Evolutionary conservation across 106 monocot species (phyloP).

Genomic region (Dioscorea dumetorum): DNA sequence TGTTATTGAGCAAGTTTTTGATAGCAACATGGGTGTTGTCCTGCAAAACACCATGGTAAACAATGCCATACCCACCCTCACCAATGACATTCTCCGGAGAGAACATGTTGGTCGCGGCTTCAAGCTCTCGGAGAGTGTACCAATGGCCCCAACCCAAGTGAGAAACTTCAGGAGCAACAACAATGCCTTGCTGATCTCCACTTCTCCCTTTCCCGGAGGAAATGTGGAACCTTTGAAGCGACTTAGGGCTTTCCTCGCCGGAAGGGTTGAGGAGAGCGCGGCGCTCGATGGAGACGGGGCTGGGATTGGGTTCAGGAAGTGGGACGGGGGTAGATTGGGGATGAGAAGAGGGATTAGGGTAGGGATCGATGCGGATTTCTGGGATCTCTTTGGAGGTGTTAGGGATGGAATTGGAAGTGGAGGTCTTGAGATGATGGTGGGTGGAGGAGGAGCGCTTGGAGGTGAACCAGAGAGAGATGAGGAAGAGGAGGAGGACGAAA

Average conservation of each 20-base stretch:
- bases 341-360: neutral
- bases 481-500: constrained; percentile 47
- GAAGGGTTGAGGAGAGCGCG: constrained; percentile 14
- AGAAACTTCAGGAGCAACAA: constrained; percentile 33
- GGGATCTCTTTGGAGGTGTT: constrained; percentile 31
- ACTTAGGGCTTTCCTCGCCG: constrained; percentile 19
- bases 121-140: constrained; percentile 54
- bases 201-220: constrained; percentile 27
- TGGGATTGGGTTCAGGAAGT: constrained; percentile 1
- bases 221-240: constrained; percentile 25
- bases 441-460: constrained; percentile 8
- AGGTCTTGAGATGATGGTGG: neutral
- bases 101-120: constrained; percentile 32
- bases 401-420: constrained; percentile 13
- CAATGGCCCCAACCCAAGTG: constrained; percentile 61
- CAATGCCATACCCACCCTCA: constrained; percentile 55
- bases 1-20: constrained; percentile 56
- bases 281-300: constrained; percentile 11
- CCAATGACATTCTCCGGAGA: constrained; percentile 39
- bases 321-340: neutral
- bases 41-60: constrained; percentile 41
- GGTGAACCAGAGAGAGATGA: constrained; percentile 41
- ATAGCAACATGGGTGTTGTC: constrained; percentile 38
- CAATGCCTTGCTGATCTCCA: constrained; percentile 11
- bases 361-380: constrained; percentile 27